Base-by-base conservation (phyloP, 352 stramenopile species). In the Pythium pectinolyticum region DNA sequence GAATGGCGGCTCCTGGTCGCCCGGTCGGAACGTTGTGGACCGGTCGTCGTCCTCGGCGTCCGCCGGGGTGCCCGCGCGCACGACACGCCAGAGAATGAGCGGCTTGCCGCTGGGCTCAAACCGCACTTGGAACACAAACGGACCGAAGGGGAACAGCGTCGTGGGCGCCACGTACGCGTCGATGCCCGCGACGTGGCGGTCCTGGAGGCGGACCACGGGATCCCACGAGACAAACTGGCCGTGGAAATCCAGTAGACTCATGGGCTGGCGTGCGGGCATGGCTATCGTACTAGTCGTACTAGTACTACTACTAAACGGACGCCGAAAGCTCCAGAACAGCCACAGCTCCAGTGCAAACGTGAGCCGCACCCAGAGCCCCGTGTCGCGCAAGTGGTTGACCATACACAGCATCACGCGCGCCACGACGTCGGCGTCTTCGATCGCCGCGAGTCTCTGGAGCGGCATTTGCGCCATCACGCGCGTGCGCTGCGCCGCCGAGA, bases 331-430 rank as follows among this genome's bases (percentile, higher is more conserved):
- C 48, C 60, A 56, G 20, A 27, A 30, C 9, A 80, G 54, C 78
- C 78, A 89, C 10, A 58, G 54, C 25, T 82, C 75, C 1, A 89
- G 25, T 17, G 32, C 59, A 17, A 70, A 51, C 6, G 82, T 57
- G 34, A 91, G 47, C 20, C 75, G 74, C n/a, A 67, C 63, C 80
- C 80, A 91, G 35, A 88, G 72, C 20, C 78, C 70, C 1, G 78
- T 11, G 12, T 78, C 58, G 11, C 62, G 47, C n/a, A 84, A 40
- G 19, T 67, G 66, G 52, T 88, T 84, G 12, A 80, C 61, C 30
- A 90, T 69, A 22, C 58, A 73, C 15, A 77, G 56, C 43, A 87
- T 51, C 11, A 78, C 69, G 2, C 56, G 59, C n/a, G 73, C 41
- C 2, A 90, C 47, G 17, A 81, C 49, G 8, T 73, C 69, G 11